phyloP scores from a whole-genome alignment of 202 grass and related monocot genomes.

The Carex sylvatica region DNA sequence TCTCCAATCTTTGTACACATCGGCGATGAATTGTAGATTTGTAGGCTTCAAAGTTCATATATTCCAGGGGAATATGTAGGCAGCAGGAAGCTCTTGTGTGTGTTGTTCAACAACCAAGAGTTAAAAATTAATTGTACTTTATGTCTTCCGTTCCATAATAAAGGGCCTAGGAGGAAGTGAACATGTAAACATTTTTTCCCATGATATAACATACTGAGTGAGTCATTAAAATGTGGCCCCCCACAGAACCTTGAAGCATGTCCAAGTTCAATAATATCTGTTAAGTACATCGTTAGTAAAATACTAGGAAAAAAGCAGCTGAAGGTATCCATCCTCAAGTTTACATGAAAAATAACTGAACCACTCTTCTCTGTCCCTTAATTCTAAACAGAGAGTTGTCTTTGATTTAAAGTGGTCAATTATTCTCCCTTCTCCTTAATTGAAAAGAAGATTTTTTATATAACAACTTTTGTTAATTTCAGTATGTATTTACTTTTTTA shows the following conservation, averaged over 20 bases:
- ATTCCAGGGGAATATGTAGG: background rate
- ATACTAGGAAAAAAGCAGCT: background rate
- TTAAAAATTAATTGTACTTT: constrained; percentile 10
- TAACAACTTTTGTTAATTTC: too few relatives aligned
- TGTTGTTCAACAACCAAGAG: background rate
- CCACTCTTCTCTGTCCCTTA: background rate
- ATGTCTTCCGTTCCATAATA: constrained; percentile 7
- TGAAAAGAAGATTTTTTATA: background rate
- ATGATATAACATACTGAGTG: background rate
- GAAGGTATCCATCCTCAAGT: background rate
- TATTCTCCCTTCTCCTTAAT: background rate
- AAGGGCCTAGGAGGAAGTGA: constrained; percentile 21
- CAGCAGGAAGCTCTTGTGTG: background rate
- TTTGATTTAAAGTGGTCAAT: background rate
- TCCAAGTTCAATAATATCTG: background rate
- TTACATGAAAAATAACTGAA: background rate
- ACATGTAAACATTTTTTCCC: background rate
- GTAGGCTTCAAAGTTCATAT: background rate
- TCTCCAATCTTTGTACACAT: background rate
- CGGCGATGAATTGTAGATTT: background rate
- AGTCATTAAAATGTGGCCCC: background rate
- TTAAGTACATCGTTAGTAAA: background rate
- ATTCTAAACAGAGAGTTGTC: background rate
- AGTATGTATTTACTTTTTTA: too few relatives aligned
- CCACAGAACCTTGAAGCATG: background rate